Evolutionary conservation across 371 early-diverging fungal species (phyloP).

Genomic region (Dinochytrium kinnereticum): DNA sequence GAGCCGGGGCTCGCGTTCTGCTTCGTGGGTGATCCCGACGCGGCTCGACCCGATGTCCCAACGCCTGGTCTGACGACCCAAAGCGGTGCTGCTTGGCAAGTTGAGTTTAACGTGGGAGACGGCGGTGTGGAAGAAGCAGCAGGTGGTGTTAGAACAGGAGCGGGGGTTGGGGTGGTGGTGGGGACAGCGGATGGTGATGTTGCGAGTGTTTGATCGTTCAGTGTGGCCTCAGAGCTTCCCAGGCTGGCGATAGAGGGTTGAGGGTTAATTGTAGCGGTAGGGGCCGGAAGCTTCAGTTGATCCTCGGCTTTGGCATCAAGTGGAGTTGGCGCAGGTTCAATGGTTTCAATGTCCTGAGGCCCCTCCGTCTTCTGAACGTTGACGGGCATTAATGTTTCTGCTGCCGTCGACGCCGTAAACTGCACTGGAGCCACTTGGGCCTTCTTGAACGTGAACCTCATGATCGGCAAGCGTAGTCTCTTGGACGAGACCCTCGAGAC

Average conservation of each 20-base stretch:
- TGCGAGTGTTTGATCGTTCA: not conserved
- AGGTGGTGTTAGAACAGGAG: too few species aligned
- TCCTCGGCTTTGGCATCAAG: too few species aligned
- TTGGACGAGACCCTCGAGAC: too few species aligned
- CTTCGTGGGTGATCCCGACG: constrained; percentile 2
- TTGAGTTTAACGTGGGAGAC: not conserved
- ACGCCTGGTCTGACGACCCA: constrained; percentile 11
- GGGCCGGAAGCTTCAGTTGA: too few species aligned
- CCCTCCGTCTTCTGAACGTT: too few species aligned
- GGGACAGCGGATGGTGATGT: not conserved
- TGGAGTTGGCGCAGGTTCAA: too few species aligned
- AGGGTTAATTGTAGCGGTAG: too few species aligned
- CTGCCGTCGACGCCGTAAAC: not conserved
- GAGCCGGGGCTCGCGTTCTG: not conserved
- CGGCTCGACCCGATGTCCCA: constrained; percentile 12
- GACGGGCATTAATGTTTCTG: not conserved
- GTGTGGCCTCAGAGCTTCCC: not conserved
- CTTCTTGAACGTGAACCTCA: constrained; percentile 12
- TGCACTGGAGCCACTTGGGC: not conserved
- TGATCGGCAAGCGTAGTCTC: too few species aligned
- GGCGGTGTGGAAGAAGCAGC: not conserved
- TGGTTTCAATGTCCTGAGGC: too few species aligned
- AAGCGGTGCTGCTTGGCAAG: not conserved
- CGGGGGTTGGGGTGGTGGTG: not conserved
- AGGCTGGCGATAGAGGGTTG: too few species aligned